Base-by-base conservation (phyloP, 108 stramenopile genomes). In the Skeletonema grethae region DNA sequence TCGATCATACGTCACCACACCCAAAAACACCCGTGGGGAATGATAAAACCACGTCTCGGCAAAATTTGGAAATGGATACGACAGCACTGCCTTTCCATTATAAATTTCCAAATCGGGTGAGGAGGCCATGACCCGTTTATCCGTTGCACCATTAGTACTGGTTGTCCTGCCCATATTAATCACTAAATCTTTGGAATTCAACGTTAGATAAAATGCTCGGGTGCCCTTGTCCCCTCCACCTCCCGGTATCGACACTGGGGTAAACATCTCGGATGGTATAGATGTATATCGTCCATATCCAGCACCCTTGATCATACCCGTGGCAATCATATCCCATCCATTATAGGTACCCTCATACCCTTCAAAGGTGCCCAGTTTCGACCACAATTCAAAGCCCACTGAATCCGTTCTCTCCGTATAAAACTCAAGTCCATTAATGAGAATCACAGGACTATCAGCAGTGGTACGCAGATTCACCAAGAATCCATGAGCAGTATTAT, bases 81-180 rank as follows among this genome's bases (percentile, higher is more conserved):
- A 57, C 5, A 69, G 41, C 18, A 69, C 57, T 29, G 35, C 56
- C 57, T 41, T 24, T 28, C 72, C 72, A 31, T 73, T 63, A 28
- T 55, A 65, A 15, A 73, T 36, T 20, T 57, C 72, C 8, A 73
- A n/a, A 58, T 73, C 72, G 11, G 63, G 53, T 2, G 72, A 55
- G 0, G 50, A 63, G 2, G 48, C 57, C 38, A 58, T 57, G 11
- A 73, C 38, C 3, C 22, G 6, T 11, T 13, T 18, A 30, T 73
- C 72, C 9, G 72, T 65, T 3, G n/a, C 39, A 4, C 34, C 30
- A 39, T 25, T 18, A 25, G 15, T 35, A 34, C 63, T 53, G 9
- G n/a, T 2, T 38, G 56, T 45, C 0, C 20, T 18, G 46, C 46
- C 50, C 50, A 53, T 7, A 7, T 53, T 53, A 4, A 53, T 9